Evolutionary conservation across 208 protist species (phyloP), one percentile per base, ranked within the genome.

Genomic region (Crithidia fasciculata): DNA sequence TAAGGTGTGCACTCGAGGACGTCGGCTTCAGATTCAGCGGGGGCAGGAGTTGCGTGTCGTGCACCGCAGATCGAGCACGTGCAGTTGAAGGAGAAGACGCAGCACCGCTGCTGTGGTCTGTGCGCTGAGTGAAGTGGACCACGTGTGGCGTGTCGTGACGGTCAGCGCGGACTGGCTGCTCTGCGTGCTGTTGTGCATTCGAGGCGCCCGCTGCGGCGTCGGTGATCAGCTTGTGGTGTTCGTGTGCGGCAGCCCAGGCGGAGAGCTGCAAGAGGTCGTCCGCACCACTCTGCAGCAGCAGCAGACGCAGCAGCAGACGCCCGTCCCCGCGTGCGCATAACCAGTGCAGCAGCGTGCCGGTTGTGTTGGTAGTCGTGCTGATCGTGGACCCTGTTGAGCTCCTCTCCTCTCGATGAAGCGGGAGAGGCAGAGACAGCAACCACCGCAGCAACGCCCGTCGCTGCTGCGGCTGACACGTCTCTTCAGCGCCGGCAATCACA

Each of bases 281-380:
- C 43, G 4, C 0, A 52, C 16, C 59, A 40, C 13, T 49, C 3
- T 57, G 39, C 52, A 69, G 19, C 8, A 62, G 15, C 13, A 74
- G 40, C 9, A 80, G 50, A 2, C 53, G 64, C 62, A 75, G 19
- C 62, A 75, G 19, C 18, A 75, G 44, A 13, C 47, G 40, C 5
- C 66, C 39, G n/a, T 80, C 67, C 2, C 63, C 64, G 19, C 63
- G 50, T 4, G 49, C 41, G n/a, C 58, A 61, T 7, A 76, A 58
- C 71, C 70, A 73, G 47, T 73, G 67, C 10, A 72, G 16, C 28
- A 72, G 44, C 36, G 71, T 76, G 40, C 65, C 61, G 15, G 36
- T 41, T 37, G 28, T 28, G 28, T 28, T 28, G 28, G 28, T 28
- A 28, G 28, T 28, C 28, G 28, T 28, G 28, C 28, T 28, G 28